These are phyloP conservation scores for Musa balbisiana DNA, from an alignment of 202 grass and related monocot species.

Conservation along the genomic window DNA sequence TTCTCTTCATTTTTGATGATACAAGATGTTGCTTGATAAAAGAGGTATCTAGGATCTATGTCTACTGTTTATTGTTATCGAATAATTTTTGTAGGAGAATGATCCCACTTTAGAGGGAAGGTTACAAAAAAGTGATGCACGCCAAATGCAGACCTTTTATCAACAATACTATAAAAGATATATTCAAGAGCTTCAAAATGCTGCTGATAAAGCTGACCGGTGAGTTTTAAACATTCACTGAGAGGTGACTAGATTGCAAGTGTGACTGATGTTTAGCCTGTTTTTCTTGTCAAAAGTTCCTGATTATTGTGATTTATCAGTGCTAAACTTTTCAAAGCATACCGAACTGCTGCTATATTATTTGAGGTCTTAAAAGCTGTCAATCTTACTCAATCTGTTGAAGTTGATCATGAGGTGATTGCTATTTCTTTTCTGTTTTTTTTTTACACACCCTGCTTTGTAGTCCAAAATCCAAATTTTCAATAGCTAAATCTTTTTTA, in stretches of 20 bases:
- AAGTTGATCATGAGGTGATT: conserved; percentile 85
- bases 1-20: background rate
- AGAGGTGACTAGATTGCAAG: background rate
- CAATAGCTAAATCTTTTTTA: conserved; percentile 22
- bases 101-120: conserved; percentile 67
- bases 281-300: conserved; percentile 8
- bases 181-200: conserved; percentile 78
- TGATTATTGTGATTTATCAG: conserved; percentile 33
- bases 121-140: conserved; percentile 61
- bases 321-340: conserved; percentile 80
- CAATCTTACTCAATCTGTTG: conserved; percentile 64
- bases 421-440: conserved; percentile 21
- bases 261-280: background rate
- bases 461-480: conserved; percentile 11
- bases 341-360: conserved; percentile 79
- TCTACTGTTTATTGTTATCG: background rate
- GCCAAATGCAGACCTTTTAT: conserved; percentile 91
- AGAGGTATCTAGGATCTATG: background rate
- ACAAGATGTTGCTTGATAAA: background rate
- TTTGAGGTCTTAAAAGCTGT: conserved; percentile 95
- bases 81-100: conserved; percentile 46
- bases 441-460: conserved; percentile 14
- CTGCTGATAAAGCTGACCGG: conserved; percentile 71
- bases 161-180: conserved; percentile 83
- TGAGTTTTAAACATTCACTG: background rate